Evolutionary conservation across 225 moss, liverwort and hornwort genomes (phyloP).

Genomic region (Antitrichia curtipendula): DNA sequence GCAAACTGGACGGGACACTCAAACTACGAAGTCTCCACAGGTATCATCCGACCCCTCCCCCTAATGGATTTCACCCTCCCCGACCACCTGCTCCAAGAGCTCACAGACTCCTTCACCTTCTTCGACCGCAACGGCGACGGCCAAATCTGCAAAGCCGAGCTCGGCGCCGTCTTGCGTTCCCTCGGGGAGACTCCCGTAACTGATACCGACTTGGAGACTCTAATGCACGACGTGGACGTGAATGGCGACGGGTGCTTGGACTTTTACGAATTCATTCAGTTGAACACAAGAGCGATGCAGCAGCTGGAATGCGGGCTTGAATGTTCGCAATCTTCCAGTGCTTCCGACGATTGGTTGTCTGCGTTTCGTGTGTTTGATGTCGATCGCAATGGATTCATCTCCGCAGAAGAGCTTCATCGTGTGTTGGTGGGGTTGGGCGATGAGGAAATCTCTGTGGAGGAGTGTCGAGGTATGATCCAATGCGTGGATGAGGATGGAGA

Average conservation of each 20-base stretch:
- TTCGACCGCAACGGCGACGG: slow-evolving; percentile 49
- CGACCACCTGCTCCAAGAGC: background rate
- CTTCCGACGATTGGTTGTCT: background rate
- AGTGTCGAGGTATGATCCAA: slow-evolving; percentile 8
- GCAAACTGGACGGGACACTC: background rate
- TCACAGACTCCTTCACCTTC: slow-evolving; percentile 35
- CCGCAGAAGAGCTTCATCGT: slow-evolving; percentile 35
- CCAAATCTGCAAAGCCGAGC: slow-evolving; percentile 24
- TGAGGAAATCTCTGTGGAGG: slow-evolving; percentile 15
- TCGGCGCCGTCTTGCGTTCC: slow-evolving; percentile 25
- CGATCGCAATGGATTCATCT: slow-evolving; percentile 31
- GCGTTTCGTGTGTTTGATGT: slow-evolving; percentile 44
- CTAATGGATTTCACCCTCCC: background rate
- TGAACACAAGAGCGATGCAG: slow-evolving; percentile 18
- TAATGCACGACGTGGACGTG: slow-evolving; percentile 23
- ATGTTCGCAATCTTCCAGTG: background rate
- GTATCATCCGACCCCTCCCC: background rate
- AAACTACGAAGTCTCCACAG: background rate
- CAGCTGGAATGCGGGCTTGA: background rate
- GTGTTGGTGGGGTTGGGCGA: slow-evolving; percentile 26
- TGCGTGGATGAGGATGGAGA: slow-evolving; percentile 5
- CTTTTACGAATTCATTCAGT: slow-evolving; percentile 33
- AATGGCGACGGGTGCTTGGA: slow-evolving; percentile 37
- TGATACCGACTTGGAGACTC: slow-evolving; percentile 17
- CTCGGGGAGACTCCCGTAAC: slow-evolving; percentile 22